phyloP scores from a whole-genome alignment of 768 basidiomycete species.

The Punctularia strigosozonata region DNA sequence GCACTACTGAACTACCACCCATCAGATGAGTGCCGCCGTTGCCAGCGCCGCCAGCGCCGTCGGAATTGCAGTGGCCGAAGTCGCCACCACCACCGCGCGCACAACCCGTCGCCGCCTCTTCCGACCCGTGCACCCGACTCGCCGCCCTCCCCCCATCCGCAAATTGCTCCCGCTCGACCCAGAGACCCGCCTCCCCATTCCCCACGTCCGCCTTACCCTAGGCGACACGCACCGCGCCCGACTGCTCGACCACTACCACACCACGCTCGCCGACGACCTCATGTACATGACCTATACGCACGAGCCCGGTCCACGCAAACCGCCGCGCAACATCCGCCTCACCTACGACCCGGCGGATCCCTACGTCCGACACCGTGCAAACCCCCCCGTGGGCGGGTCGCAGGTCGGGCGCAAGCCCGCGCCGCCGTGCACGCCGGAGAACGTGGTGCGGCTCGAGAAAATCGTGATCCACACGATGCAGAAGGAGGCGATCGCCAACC shows the following conservation, averaged over 20 bases:
- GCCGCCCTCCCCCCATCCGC: not conserved
- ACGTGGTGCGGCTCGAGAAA: conserved; percentile 66
- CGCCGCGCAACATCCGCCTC: conserved; percentile 47
- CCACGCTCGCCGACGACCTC: conserved; percentile 73
- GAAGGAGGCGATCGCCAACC: conserved; percentile 65
- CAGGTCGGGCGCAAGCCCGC: conserved; percentile 56
- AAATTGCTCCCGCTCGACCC: conserved; percentile 34
- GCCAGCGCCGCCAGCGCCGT: no score
- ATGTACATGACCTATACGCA: conserved; percentile 95
- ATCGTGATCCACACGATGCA: conserved; percentile 82
- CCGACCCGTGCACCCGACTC: not conserved
- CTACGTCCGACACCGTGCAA: conserved; percentile 68
- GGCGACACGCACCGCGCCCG: conserved; percentile 66
- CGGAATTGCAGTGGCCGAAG: no score
- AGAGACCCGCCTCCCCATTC: conserved; percentile 56
- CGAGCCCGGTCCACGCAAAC: conserved; percentile 39
- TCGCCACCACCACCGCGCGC: no score
- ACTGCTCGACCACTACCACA: conserved; percentile 74
- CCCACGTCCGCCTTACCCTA: conserved; percentile 52
- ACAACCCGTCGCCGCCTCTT: no score
- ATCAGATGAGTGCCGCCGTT: no score
- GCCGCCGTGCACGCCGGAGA: conserved; percentile 53
- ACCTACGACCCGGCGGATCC: conserved; percentile 70
- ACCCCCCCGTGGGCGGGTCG: conserved; percentile 61
- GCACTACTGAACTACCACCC: no score